Evolutionary conservation across 176 grass and related monocot genomes (phyloP).

Genomic region (Carex kokanica): DNA sequence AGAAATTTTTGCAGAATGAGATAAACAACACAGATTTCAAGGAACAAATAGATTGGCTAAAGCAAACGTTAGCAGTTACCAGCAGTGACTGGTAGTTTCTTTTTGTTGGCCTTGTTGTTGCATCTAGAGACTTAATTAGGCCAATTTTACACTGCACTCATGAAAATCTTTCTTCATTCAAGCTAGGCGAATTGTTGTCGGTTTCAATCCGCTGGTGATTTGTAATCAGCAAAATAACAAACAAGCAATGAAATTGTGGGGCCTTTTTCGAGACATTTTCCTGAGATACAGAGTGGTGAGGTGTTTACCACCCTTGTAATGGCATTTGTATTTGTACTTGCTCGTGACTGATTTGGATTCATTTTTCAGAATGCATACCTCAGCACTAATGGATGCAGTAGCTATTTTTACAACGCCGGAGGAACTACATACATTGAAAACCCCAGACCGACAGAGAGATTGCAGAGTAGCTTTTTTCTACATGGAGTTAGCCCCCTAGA

Average conservation of each 20-base stretch:
- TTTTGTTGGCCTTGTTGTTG: background rate
- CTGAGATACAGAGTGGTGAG: constrained; percentile 37
- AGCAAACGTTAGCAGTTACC: constrained; percentile 21
- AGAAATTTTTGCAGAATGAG: constrained; percentile 23
- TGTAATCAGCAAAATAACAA: constrained; percentile 34
- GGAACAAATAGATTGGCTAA: constrained; percentile 31
- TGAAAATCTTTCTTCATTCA: constrained; percentile 28
- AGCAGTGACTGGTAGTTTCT: constrained; percentile 36
- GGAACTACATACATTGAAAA: constrained; percentile 33
- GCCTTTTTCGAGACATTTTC: constrained; percentile 36
- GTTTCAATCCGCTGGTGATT: constrained; percentile 41
- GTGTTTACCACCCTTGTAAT: background rate
- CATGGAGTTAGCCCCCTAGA: constrained; percentile 40
- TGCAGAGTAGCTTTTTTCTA: constrained; percentile 36
- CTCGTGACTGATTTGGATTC: background rate
- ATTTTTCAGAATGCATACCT: constrained; percentile 40
- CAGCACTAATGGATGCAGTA: constrained; percentile 33
- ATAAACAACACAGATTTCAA: constrained; percentile 19
- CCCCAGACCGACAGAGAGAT: constrained; percentile 30
- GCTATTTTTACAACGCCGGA: constrained; percentile 24
- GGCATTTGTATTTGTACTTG: background rate
- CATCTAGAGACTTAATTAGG: constrained; percentile 4
- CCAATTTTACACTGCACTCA: background rate
- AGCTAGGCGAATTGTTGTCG: constrained; percentile 41
- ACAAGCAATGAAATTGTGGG: constrained; percentile 31